Base-by-base conservation (phyloP, 768 basidiomycete species). In the Boletus rubroflammeus region DNA sequence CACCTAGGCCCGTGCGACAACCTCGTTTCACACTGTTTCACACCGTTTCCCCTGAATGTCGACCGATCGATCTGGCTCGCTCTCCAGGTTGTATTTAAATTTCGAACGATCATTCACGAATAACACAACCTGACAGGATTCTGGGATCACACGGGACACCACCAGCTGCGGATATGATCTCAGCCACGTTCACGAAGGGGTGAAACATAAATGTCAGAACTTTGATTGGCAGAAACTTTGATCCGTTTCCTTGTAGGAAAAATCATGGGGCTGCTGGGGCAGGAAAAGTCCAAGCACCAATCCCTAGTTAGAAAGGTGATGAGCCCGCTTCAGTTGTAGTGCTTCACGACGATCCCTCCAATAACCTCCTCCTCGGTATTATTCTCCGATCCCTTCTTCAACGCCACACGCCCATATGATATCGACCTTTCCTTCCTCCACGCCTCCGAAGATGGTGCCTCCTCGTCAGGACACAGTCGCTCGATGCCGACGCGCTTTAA, bases 361-460 rank as follows among this genome's bases (percentile, higher is more conserved):
- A 84, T 71, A 32, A 80, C 55, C 61, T 84, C 81, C 59, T 81
- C 81, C 56, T 85, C 81, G 0, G 79, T 76, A 6, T 72, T 73
- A 1, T 74, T 69, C 36, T 75, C 75, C 21, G 55, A 65, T 11
- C 72, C 66, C 26, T 68, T 68, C 54, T 71, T 74, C 40, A 83
- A 63, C 17, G 75, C 67, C 0, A 65, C 74, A 45, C 76, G 71
- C 1, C 82, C 84, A 61, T 82, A 85, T 2, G 79, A 76, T 10
- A 66, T 67, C 7, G 78, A 80, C 53, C 82, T 63, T 8, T 67
- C 79, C 56, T 72, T 77, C 42, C 81, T 68, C 79, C 81, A 85
- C 34, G 60, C 71, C 50, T 72, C 76, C 69, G 81, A 78, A 2
- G 75, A 79, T 5, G 78, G 82, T 0, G 77, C 74, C 21, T 76